Conservation (phyloP, 1,284 basidiomycete species). For the Farysia itapuensis region DNA sequence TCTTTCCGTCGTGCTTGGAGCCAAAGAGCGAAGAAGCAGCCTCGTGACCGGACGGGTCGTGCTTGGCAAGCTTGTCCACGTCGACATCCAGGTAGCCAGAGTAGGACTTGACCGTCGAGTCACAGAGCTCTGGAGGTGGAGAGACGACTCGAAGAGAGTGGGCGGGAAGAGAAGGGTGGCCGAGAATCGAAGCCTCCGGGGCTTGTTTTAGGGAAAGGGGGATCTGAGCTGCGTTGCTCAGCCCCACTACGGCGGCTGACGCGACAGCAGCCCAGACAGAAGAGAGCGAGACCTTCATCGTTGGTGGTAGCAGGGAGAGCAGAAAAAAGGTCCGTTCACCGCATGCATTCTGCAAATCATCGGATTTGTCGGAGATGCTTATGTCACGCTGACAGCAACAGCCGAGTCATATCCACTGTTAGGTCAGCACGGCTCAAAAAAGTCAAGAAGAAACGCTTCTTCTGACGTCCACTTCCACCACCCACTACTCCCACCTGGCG, state of each 20-base stretch:
- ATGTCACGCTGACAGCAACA: no score
- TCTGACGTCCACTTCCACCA: no score
- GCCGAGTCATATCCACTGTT: no score
- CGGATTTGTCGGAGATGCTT: no score
- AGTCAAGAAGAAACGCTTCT: no score
- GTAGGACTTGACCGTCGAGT: constrained; percentile 40
- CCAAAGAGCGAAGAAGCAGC: constrained; percentile 1
- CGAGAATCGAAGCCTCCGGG: constrained; percentile 7
- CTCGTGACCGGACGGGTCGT: constrained; percentile 5
- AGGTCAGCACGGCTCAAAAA: no score
- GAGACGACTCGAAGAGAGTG: constrained; percentile 50
- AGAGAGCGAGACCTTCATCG: constrained; percentile 1
- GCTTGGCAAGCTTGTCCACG: constrained; percentile 44
- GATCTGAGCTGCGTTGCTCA: constrained; percentile 19
- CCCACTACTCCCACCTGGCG: no score
- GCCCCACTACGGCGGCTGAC: not conserved
- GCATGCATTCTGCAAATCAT: no score
- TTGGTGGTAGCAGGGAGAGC: not conserved
- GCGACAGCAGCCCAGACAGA: no score
- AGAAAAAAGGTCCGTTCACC: no score
- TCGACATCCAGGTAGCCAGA: constrained; percentile 59
- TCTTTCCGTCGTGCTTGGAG: constrained; percentile 12
- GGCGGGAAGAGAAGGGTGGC: constrained; percentile 52
- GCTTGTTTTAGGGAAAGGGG: constrained; percentile 14
- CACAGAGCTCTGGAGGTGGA: constrained; percentile 45